Base-by-base conservation (phyloP, 2,329 filamentous ascomycete genomes). In the Aspergillus ustus region DNA sequence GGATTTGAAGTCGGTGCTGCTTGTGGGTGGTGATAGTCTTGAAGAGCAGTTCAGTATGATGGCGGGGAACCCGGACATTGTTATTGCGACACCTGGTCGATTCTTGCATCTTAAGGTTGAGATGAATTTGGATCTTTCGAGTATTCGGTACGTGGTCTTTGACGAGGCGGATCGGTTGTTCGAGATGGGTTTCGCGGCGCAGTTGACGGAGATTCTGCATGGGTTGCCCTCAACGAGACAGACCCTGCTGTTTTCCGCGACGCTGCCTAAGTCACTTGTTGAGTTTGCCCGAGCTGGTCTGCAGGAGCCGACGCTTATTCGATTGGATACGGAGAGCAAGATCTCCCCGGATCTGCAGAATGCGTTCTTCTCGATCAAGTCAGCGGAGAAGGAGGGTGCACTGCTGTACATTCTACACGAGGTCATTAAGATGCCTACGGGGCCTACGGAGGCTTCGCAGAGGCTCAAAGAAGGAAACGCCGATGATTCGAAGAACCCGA, bases 91-190 rank as follows among this genome's bases (percentile, higher is more conserved):
- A 0, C 95, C 95, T 0, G 95, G 96, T 76, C 91, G 95, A 69
- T 99, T 99, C 70, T 82, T 99, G 68, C 95, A 99, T 83, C 80
- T 99, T 66, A 96, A 98, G 79, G 94, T 98, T 20, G 95, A 99
- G 75, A 99, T 99, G 96, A 84, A 85, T 9, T 79, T 99, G 56
- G 92, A 97, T 72, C 81, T 99, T n/a, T 92, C 90, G 0, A 96
- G 92, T 4, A 89, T 99, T 63, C 86, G 88, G 69, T 99, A 99
- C 72, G 92, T 97, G 25, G 95, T 99, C 8, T 99, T 99, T 66
- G 95, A 99, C 74, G 95, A 99, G 77, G 95, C 95, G 1, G 95
- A 99, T 83, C 87, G 95, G 57, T 83, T 99, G 20, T 99, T 99
- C 77, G 95, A 99, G 75, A 97, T 99, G 94, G 96, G 95, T 69